phyloP scores from a whole-genome alignment of 208 protist genomes.

The Trypanosoma melophagium region DNA sequence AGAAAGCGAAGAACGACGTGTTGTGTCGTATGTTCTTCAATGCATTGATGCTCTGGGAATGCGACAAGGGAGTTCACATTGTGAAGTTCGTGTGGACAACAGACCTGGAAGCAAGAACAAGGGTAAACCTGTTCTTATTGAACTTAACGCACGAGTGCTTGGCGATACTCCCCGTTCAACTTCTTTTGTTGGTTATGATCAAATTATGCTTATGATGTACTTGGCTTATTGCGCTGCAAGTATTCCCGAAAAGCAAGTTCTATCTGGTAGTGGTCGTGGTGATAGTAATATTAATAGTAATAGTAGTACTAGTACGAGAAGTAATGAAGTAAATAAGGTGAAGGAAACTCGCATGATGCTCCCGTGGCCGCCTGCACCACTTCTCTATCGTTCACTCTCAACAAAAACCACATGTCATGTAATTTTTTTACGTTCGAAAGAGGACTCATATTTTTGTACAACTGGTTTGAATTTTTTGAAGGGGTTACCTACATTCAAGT shows the following conservation, averaged over 20 bases:
- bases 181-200: constrained; percentile 75
- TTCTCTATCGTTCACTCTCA: constrained; percentile 48
- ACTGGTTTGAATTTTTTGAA: constrained; percentile 32
- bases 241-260: constrained; percentile 27
- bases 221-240: constrained; percentile 47
- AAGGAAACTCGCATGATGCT: constrained; percentile 26
- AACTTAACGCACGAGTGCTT: constrained; percentile 85
- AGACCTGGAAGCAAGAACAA: constrained; percentile 27
- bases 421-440: constrained; percentile 52
- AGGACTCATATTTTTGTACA: constrained; percentile 50
- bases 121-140: constrained; percentile 78
- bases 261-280: background rate
- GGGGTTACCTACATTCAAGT: constrained; percentile 51
- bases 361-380: constrained; percentile 74
- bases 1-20: constrained; percentile 45
- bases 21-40: constrained; percentile 72
- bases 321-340: background rate
- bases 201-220: constrained; percentile 76
- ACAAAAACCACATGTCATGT: constrained; percentile 42
- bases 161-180: constrained; percentile 72
- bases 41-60: constrained; percentile 75
- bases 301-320: background rate
- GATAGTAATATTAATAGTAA: background rate
- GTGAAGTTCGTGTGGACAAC: constrained; percentile 80
- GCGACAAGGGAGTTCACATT: constrained; percentile 77